Percentiles rank a stretch among this genome's conserved stretches.
phyloP scores from a whole-genome alignment of 768 basidiomycete genomes.

The Leucocoprinus sp. region DNA sequence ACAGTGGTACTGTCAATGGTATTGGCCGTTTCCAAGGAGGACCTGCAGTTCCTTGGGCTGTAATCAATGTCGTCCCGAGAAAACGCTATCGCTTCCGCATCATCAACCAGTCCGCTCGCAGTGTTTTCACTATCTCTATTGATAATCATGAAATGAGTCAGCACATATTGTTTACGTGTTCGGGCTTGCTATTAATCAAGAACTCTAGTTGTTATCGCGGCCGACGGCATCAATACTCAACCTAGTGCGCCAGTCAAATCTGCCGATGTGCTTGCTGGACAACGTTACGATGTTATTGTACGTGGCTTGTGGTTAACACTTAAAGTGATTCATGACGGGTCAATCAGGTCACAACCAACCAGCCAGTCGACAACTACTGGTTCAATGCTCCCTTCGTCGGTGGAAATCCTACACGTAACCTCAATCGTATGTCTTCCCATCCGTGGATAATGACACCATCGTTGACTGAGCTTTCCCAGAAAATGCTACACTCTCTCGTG shows the following conservation, averaged over 20 bases:
- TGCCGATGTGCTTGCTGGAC: slow-evolving; percentile 36
- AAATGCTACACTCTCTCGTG: slow-evolving; percentile 17
- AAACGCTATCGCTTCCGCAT: slow-evolving; percentile 48
- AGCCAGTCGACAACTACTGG: slow-evolving; percentile 41
- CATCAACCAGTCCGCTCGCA: slow-evolving; percentile 39
- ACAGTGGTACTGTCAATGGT: slow-evolving; percentile 41
- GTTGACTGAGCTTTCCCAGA: neutral
- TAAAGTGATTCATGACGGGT: neutral
- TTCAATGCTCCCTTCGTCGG: slow-evolving; percentile 28
- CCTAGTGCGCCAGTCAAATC: slow-evolving; percentile 27
- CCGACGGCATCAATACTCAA: slow-evolving; percentile 28
- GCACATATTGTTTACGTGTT: slow-evolving; percentile 2
- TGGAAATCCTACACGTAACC: slow-evolving; percentile 23
- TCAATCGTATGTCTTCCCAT: slow-evolving; percentile 20
- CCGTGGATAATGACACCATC: too few species aligned
- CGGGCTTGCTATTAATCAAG: neutral
- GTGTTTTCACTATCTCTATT: slow-evolving; percentile 30
- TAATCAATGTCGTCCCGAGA: slow-evolving; percentile 32
- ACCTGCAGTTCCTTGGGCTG: slow-evolving; percentile 27
- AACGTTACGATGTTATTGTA: slow-evolving; percentile 37
- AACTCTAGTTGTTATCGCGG: slow-evolving; percentile 25
- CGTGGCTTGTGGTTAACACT: neutral
- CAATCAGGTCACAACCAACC: slow-evolving; percentile 27
- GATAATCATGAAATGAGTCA: slow-evolving; percentile 24
- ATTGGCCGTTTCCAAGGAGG: slow-evolving; percentile 34